Percentiles rank a stretch among this genome's conserved stretches.
These are phyloP conservation scores for Citrullus mucosospermus DNA, from an alignment of 306 rosid species.

Conservation along the genomic window DNA sequence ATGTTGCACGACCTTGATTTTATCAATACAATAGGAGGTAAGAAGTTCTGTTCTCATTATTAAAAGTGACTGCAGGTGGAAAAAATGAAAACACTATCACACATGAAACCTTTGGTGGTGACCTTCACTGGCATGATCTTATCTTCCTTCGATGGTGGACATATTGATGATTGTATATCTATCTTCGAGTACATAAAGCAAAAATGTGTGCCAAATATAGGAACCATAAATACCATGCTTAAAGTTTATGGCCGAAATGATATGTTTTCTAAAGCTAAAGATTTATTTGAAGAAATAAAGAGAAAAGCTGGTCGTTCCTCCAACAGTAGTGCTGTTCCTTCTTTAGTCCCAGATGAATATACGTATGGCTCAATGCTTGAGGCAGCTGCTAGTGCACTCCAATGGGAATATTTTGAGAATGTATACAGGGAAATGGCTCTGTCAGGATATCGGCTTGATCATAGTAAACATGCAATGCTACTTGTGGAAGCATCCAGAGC, in stretches of 20 bases:
- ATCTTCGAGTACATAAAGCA: conserved; percentile 59
- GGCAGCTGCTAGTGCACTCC: conserved; percentile 66
- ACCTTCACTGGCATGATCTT: conserved; percentile 88
- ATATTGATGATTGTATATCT: conserved; percentile 43
- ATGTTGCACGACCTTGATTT: neutral
- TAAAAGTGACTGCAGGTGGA: conserved; percentile 43
- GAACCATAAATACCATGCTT: conserved; percentile 71
- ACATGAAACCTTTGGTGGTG: conserved; percentile 62
- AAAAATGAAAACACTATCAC: conserved; percentile 51
- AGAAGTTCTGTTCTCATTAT: neutral
- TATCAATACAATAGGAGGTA: neutral
- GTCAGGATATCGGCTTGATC: conserved; percentile 58
- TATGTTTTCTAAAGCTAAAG: conserved; percentile 73
- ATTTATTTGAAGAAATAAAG: conserved; percentile 63
- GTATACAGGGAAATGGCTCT: conserved; percentile 77
- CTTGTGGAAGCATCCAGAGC: conserved; percentile 71
- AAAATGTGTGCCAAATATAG: conserved; percentile 58
- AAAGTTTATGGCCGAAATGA: conserved; percentile 67
- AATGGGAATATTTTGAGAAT: conserved; percentile 95
- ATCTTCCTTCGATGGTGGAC: conserved; percentile 68
- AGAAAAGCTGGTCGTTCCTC: conserved; percentile 25
- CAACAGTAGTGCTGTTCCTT: conserved; percentile 10
- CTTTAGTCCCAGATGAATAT: conserved; percentile 43
- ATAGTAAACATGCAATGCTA: conserved; percentile 36
- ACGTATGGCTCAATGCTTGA: conserved; percentile 64